phyloP scores from a whole-genome alignment of 352 stramenopile genomes.

The Phytophthora ramorum region DNA sequence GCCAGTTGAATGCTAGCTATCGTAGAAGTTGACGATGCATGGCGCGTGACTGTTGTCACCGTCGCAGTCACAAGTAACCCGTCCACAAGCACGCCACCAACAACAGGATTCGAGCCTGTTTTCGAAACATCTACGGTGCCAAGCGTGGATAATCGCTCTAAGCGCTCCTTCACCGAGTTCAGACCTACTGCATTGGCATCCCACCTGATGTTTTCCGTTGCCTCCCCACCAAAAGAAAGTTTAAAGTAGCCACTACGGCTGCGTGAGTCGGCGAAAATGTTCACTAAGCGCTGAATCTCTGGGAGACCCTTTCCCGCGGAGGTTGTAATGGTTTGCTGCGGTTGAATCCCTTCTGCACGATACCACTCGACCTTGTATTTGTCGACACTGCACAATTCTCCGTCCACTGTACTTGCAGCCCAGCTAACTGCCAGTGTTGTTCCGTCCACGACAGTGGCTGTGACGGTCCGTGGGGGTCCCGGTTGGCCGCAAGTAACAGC shows the following conservation, averaged over 20 bases:
- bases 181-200: slow-evolving; percentile 59
- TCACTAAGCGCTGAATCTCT: slow-evolving; percentile 67
- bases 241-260: slow-evolving; percentile 77
- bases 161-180: slow-evolving; percentile 72
- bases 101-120: neutral
- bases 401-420: slow-evolving; percentile 37
- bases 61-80: neutral
- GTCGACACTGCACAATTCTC: slow-evolving; percentile 52
- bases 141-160: slow-evolving; percentile 71
- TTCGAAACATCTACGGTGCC: slow-evolving; percentile 66
- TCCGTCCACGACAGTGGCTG: slow-evolving; percentile 59
- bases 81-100: neutral
- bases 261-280: slow-evolving; percentile 63
- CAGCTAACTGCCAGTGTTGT: slow-evolving; percentile 63
- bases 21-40: neutral
- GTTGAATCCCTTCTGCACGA: slow-evolving; percentile 52
- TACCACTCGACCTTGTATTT: slow-evolving; percentile 86
- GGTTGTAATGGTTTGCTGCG: slow-evolving; percentile 82
- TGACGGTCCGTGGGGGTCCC: slow-evolving; percentile 46
- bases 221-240: slow-evolving; percentile 63
- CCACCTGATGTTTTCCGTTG: slow-evolving; percentile 73
- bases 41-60: neutral
- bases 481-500: slow-evolving; percentile 67
- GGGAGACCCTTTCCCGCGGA: slow-evolving; percentile 70
- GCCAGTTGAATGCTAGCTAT: neutral